Evolutionary conservation across 2,329 filamentous ascomycete species (phyloP).

Genomic region (Xylariaceae sp.): DNA sequence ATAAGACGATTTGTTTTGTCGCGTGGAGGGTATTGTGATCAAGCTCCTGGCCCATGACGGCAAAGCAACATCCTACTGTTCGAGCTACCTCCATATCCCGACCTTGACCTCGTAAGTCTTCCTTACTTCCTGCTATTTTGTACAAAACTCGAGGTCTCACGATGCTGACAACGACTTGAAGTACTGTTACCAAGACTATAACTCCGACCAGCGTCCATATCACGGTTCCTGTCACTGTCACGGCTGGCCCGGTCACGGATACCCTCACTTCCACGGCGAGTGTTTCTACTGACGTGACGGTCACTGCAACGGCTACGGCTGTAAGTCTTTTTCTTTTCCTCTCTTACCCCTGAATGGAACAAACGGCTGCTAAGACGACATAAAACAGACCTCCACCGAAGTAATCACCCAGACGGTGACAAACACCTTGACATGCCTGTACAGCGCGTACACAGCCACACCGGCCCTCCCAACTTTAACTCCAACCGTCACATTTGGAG

Average conservation of each 20-base stretch:
- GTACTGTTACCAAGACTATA: constrained; percentile 3
- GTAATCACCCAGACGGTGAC: constrained; percentile 5
- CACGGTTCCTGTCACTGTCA: constrained; percentile 7
- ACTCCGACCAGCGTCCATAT: constrained; percentile 2
- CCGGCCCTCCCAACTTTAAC: constrained; percentile 1
- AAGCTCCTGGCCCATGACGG: constrained; percentile 4
- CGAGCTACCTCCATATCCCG: constrained; percentile 5
- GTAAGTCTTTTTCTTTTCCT: constrained; percentile 2
- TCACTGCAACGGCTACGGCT: background rate
- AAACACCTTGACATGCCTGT: constrained; percentile 5
- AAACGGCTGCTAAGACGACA: background rate
- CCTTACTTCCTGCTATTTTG: background rate
- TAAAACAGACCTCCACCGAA: background rate
- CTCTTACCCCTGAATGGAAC: too few species aligned
- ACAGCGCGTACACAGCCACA: constrained; percentile 11
- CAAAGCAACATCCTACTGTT: constrained; percentile 10
- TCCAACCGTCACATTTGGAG: background rate
- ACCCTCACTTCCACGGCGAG: constrained; percentile 1
- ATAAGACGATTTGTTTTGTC: constrained; percentile 9
- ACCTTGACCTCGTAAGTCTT: background rate
- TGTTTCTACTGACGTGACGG: background rate
- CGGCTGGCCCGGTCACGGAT: background rate
- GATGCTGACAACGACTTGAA: background rate
- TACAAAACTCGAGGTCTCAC: too few species aligned
- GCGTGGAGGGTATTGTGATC: constrained; percentile 7